Conservation (phyloP, 1,139 yeast genomes). For the Taphrina flavorubra region DNA sequence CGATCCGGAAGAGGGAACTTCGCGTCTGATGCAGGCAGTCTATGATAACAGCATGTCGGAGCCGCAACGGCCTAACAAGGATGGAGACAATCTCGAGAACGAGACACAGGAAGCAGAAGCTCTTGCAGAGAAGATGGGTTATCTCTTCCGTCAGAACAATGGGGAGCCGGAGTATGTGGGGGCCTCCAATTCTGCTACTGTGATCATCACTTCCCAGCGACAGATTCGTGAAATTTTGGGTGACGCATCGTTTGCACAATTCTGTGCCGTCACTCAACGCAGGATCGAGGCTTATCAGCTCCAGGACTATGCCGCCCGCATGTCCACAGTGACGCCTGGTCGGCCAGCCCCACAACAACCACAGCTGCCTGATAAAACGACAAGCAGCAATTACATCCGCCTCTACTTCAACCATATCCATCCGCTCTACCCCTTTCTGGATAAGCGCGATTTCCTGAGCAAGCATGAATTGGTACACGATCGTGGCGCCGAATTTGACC, state of each 20-base stretch:
- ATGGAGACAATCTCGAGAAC: background rate
- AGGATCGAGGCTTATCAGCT: slow-evolving; percentile 5
- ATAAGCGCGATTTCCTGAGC: slow-evolving; percentile 16
- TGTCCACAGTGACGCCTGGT: background rate
- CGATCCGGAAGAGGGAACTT: background rate
- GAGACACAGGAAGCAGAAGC: slow-evolving; percentile 8
- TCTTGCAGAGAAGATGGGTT: slow-evolving; percentile 33
- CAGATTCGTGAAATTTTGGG: slow-evolving; percentile 20
- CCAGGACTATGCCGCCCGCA: background rate
- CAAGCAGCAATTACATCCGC: slow-evolving; percentile 13
- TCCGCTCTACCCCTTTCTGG: slow-evolving; percentile 10
- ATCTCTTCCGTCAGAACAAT: slow-evolving; percentile 6
- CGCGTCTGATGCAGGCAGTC: slow-evolving; percentile 7
- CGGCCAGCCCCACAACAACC: background rate
- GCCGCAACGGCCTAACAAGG: background rate
- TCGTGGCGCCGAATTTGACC: background rate
- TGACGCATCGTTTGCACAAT: slow-evolving; percentile 13
- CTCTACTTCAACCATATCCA: slow-evolving; percentile 18
- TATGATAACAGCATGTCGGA: slow-evolving; percentile 3
- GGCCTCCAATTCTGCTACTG: slow-evolving; percentile 15
- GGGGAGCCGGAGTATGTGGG: slow-evolving; percentile 16
- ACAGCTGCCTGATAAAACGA: slow-evolving; percentile 6
- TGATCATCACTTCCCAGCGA: slow-evolving; percentile 12
- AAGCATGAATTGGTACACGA: background rate
- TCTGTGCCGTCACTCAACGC: slow-evolving; percentile 8